phyloP scores from a whole-genome alignment of 192 early-diverging fungal species.

The Dissophora globulifera region DNA sequence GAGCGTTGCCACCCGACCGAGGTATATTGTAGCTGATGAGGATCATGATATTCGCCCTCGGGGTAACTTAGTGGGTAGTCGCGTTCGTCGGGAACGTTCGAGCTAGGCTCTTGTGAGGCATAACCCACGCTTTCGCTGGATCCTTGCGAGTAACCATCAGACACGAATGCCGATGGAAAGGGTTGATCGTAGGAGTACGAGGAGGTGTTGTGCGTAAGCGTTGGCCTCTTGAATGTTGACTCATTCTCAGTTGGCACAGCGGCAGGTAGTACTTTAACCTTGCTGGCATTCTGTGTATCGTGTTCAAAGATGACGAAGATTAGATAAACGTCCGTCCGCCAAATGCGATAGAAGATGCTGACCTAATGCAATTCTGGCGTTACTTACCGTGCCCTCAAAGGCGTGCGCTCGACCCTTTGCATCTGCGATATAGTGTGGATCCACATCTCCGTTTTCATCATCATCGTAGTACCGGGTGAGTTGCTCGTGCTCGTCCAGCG shows the following conservation, averaged over 20 bases:
- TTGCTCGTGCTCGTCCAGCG: conserved; percentile 6
- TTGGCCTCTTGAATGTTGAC: conserved; percentile 10
- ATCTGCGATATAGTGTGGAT: conserved; percentile 44
- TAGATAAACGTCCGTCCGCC: too few species aligned
- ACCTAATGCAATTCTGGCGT: neutral
- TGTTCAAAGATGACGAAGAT: too few species aligned
- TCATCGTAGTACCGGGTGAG: conserved; percentile 22
- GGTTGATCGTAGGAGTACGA: conserved; percentile 34
- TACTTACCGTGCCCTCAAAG: conserved; percentile 35
- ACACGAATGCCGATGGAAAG: conserved; percentile 19
- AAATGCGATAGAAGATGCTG: too few species aligned
- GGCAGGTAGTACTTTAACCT: neutral
- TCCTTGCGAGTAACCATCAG: neutral
- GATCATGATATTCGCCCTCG: neutral
- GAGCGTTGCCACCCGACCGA: conserved; percentile 18
- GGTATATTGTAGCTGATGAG: too few species aligned
- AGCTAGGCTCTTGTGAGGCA: neutral
- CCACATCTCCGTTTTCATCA: conserved; percentile 31
- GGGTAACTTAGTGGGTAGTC: neutral
- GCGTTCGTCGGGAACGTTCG: neutral
- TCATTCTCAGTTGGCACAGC: neutral
- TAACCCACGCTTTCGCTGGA: neutral
- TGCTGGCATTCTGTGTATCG: neutral
- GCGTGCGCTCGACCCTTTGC: conserved; percentile 29
- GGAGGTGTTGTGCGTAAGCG: conserved; percentile 13